Base-by-base conservation (phyloP, 306 rosid species). In the Cucurbita moschata region DNA sequence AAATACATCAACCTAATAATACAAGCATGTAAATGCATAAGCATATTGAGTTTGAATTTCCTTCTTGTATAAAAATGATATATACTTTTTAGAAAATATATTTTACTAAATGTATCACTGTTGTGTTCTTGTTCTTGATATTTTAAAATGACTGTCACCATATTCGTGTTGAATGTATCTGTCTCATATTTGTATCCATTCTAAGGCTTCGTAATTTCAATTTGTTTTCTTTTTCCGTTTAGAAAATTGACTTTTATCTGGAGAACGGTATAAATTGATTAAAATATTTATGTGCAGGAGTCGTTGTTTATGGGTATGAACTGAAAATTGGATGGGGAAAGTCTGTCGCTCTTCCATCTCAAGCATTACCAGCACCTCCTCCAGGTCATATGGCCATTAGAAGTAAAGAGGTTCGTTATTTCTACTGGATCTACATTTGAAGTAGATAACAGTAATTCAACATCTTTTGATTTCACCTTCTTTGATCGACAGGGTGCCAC, bases 371-470 rank as follows among this genome's bases (percentile, higher is more conserved):
- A 66, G 99, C 99, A 52, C 99, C 99, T 37, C 97, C 97, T 55
- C 99, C 97, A 37, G 99, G 99, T 81, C 99, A 91, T 38, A 95
- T 95, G 99, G 99, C 99, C 61, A 95, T 95, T 81, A 89, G 97
- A 95, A 95, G 96, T 82, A 94, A 94, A 81, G 99, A 95, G 99
- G 99, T 95, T 71, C 51, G 87, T 40, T 38, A 15, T 73, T 56
- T 55, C 47, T 50, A 70, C 56, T 70, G 30, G 73, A 51, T 50
- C 38, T 70, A 47, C 60, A 70, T 49, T 14, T 70, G 30, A 15
- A 70, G 60, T 30, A 50, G 30, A 13, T 51, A 14, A 70, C 9
- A 70, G 59, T 5, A 47, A 30, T 70, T 70, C 60, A 0, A 37
- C 26, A 44, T 43, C 66, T 35, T 74, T 47, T 74, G 15, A 50